Evolutionary conservation across 352 stramenopile genomes (phyloP).

Genomic region (Chrysophaeum taylorii): DNA sequence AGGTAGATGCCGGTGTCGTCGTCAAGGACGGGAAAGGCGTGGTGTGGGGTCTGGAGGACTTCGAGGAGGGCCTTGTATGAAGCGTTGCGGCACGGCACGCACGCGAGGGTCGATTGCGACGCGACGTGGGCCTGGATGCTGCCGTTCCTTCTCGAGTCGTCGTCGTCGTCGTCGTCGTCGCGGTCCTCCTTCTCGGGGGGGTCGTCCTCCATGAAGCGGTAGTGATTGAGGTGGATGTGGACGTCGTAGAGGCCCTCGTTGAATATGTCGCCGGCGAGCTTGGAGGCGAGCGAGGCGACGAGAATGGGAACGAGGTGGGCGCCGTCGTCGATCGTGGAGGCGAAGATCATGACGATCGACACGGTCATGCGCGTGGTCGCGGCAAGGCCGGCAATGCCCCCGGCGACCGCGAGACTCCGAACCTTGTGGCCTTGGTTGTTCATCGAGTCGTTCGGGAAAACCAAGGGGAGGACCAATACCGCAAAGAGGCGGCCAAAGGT

Average conservation of each 20-base stretch:
- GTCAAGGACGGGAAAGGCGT: conserved; percentile 18
- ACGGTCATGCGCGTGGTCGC: background rate
- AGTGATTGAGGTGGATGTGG: conserved; percentile 14
- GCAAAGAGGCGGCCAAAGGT: conserved; percentile 49
- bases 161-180: too few species aligned
- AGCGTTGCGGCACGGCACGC: too few species aligned
- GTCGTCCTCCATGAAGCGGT: conserved; percentile 17
- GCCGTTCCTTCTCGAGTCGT: too few species aligned
- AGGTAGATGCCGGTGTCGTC: conserved; percentile 12
- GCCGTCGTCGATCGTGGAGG: conserved; percentile 32
- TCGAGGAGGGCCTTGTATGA: conserved; percentile 7
- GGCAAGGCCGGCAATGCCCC: background rate
- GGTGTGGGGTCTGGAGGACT: background rate
- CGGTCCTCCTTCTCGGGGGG: conserved; percentile 12
- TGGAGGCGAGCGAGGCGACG: conserved; percentile 13
- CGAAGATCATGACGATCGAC: background rate
- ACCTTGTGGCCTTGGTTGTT: too few species aligned
- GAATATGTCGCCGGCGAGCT: conserved; percentile 15
- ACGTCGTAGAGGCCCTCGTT: conserved; percentile 19
- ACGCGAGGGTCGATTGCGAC: too few species aligned
- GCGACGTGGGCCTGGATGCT: too few species aligned
- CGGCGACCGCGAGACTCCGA: background rate
- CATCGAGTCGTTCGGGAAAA: too few species aligned
- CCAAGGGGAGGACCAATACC: conserved; percentile 13
- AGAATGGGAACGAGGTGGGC: conserved; percentile 80